Conservation (phyloP, 1,139 yeast genomes). For the Sugiyamaella xylanicola region DNA sequence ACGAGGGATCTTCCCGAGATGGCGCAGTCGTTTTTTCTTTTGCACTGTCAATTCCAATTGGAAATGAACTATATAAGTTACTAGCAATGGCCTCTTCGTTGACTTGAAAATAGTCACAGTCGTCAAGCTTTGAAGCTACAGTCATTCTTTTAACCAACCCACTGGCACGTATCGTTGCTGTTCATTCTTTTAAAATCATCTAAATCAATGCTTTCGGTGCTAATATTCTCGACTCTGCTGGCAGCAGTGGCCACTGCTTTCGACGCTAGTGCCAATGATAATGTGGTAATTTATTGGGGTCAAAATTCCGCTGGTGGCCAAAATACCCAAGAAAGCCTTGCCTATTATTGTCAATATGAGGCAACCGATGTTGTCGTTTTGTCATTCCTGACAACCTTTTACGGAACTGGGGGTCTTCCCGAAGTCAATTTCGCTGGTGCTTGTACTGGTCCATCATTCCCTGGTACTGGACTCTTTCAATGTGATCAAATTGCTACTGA, state of each 20-base stretch:
- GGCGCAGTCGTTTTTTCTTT: background rate
- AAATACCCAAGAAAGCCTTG: conserved; percentile 64
- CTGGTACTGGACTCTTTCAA: conserved; percentile 38
- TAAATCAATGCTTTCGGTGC: conserved; percentile 6
- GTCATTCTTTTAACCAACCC: conserved; percentile 6
- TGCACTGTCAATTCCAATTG: background rate
- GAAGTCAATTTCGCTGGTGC: conserved; percentile 73
- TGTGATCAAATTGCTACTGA: conserved; percentile 54
- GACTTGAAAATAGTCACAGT: background rate
- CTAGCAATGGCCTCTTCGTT: background rate
- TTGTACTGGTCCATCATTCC: conserved; percentile 37
- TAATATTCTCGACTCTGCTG: conserved; percentile 11
- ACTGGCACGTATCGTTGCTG: conserved; percentile 1
- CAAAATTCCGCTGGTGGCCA: conserved; percentile 71
- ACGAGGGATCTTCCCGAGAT: background rate
- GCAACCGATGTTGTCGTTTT: conserved; percentile 72
- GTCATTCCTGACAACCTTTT: conserved; percentile 68
- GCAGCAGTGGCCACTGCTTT: conserved; percentile 26
- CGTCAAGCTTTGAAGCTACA: conserved; percentile 1
- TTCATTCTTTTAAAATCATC: conserved; percentile 1
- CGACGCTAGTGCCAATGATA: conserved; percentile 43
- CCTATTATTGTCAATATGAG: conserved; percentile 67
- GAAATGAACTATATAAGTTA: background rate
- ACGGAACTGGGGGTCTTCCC: conserved; percentile 47
- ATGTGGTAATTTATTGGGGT: conserved; percentile 90